Conservation (phyloP, 2,329 filamentous ascomycete species). For the Claviceps cyperi region DNA sequence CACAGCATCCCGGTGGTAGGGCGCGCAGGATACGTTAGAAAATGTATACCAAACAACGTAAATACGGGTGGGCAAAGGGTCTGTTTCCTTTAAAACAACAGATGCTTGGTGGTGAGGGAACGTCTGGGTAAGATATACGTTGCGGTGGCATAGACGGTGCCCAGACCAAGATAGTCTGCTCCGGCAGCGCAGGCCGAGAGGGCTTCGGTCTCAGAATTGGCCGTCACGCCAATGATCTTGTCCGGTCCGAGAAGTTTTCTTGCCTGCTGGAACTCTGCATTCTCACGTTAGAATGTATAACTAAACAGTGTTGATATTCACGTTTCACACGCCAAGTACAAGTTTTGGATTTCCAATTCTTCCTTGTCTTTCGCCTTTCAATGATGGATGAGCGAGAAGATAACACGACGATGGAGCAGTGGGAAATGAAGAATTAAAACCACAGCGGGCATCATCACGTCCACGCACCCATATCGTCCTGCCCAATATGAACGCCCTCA, state of each 20-base stretch:
- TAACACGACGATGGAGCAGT: too few relatives aligned
- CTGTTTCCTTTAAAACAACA: background rate
- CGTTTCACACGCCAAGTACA: background rate
- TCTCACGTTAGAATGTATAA: background rate
- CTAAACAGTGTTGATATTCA: background rate
- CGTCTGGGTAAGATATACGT: slow-evolving; percentile 39
- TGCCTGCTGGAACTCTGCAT: slow-evolving; percentile 27
- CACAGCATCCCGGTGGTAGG: too few relatives aligned
- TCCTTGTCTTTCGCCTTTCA: background rate
- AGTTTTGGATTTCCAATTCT: background rate
- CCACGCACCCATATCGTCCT: slow-evolving; percentile 70
- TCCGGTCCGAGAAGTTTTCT: slow-evolving; percentile 57
- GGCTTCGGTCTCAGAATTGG: slow-evolving; percentile 62
- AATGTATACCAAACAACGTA: too few relatives aligned
- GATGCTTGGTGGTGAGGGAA: background rate
- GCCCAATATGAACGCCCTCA: slow-evolving; percentile 87
- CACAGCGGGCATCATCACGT: background rate
- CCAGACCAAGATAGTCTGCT: slow-evolving; percentile 85
- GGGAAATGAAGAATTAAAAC: background rate
- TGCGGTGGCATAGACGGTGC: slow-evolving; percentile 73
- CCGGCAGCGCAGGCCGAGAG: slow-evolving; percentile 54
- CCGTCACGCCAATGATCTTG: slow-evolving; percentile 80
- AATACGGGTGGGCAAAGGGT: too few relatives aligned
- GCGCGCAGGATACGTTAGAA: background rate
- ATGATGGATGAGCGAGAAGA: background rate